Conservation (phyloP, 208 protist species). For the Willaertia magna region DNA sequence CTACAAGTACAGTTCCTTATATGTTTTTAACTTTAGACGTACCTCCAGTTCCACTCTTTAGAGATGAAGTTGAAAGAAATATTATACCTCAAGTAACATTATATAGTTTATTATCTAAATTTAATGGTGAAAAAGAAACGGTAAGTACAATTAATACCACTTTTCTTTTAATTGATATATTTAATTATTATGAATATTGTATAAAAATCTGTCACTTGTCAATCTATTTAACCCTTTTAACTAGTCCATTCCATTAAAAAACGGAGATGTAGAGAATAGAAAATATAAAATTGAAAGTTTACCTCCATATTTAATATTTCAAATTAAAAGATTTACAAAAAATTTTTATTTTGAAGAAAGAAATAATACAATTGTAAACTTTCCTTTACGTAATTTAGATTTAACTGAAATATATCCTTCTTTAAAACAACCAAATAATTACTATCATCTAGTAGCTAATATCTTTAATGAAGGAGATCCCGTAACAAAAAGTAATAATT, state of each 20-base stretch:
- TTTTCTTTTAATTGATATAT: not conserved
- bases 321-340: slow-evolving; percentile 51
- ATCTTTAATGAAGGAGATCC: slow-evolving; percentile 43
- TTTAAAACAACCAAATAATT: not conserved
- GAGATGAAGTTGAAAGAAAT: slow-evolving; percentile 42
- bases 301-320: slow-evolving; percentile 51
- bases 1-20: slow-evolving; percentile 10
- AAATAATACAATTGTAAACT: slow-evolving; percentile 58
- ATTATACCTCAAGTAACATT: slow-evolving; percentile 52
- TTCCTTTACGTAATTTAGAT: slow-evolving; percentile 38
- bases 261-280: slow-evolving; percentile 4
- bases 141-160: not conserved
- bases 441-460: slow-evolving; percentile 41
- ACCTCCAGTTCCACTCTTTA: slow-evolving; percentile 48
- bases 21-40: slow-evolving; percentile 47
- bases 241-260: not conserved
- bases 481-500: not conserved
- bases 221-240: not conserved
- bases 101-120: slow-evolving; percentile 40
- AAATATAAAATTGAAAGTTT: slow-evolving; percentile 36
- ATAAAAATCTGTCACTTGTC: not conserved
- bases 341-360: slow-evolving; percentile 57
- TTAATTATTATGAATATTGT: not conserved
- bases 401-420: not conserved
- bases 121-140: slow-evolving; percentile 33